Percentiles rank a stretch among this genome's conserved stretches.
These are phyloP conservation scores for Encephalitozoon hellem DNA, from an alignment of 371 early-diverging fungal species.

Conservation along the genomic window DNA sequence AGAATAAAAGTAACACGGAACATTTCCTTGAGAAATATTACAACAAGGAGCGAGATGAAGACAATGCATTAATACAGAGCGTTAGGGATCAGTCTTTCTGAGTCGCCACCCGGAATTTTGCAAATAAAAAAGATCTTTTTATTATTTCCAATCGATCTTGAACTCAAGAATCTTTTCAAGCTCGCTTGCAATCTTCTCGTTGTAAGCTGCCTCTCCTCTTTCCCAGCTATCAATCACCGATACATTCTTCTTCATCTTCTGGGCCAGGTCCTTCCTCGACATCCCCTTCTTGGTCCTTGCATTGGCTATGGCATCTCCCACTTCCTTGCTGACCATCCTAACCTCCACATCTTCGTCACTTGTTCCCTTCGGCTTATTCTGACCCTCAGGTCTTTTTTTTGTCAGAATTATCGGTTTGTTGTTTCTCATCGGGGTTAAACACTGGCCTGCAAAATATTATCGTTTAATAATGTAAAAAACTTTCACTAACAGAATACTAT, in stretches of 20 bases:
- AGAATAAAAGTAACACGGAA: not conserved
- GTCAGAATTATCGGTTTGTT: conserved; percentile 25
- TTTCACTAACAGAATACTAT: not conserved
- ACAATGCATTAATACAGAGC: not conserved
- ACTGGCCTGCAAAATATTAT: not conserved
- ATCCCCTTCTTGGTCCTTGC: conserved; percentile 25
- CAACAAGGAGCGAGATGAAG: conserved; percentile 2
- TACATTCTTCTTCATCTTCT: conserved; percentile 38
- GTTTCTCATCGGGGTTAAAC: not conserved
- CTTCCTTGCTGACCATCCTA: conserved; percentile 23
- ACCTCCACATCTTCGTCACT: not conserved
- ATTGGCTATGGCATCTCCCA: conserved; percentile 39
- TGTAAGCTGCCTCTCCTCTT: conserved; percentile 43
- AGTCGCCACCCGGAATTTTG: not conserved
- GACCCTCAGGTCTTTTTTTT: not conserved
- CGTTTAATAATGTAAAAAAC: not conserved
- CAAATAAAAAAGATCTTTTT: not conserved
- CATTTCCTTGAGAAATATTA: conserved; percentile 9
- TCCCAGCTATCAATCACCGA: conserved; percentile 39
- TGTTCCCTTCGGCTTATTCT: not conserved
- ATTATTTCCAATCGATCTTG: conserved; percentile 23
- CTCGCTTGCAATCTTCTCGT: conserved; percentile 31
- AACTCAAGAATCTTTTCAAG: conserved; percentile 43
- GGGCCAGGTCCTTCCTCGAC: conserved; percentile 46
- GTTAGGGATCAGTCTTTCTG: not conserved